Conservation (phyloP, 371 early-diverging fungal genomes). For the Actinomortierella ambigua region DNA sequence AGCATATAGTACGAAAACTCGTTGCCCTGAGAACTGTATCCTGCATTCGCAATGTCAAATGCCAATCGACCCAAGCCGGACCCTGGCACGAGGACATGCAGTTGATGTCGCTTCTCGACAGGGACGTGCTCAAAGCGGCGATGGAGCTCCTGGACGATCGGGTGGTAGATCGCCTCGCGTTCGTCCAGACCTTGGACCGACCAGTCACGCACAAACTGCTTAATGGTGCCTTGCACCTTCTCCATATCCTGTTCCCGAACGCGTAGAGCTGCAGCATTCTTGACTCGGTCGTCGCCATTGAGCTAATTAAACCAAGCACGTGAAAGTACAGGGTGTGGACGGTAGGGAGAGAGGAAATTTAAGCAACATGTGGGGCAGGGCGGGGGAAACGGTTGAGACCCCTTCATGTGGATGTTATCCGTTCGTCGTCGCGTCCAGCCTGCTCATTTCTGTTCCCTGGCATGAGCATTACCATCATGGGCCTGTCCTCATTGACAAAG, state of each 20-base stretch:
- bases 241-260: conserved; percentile 81
- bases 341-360: not conserved
- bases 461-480: conserved; percentile 6
- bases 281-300: conserved; percentile 20
- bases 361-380: too few relatives aligned
- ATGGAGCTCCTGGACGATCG: conserved; percentile 77
- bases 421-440: too few relatives aligned
- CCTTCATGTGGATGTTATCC: conserved; percentile 2
- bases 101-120: conserved; percentile 50
- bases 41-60: conserved; percentile 79
- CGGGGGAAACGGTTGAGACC: conserved; percentile 3
- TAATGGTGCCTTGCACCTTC: conserved; percentile 85
- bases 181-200: conserved; percentile 80
- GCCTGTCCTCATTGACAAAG: conserved; percentile 45
- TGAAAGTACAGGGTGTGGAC: conserved; percentile 6
- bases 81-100: conserved; percentile 84
- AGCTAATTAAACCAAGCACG: conserved; percentile 17
- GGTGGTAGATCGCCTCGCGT: conserved; percentile 79
- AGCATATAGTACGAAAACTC: conserved; percentile 86
- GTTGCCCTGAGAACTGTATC: conserved; percentile 87
- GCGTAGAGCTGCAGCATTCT: conserved; percentile 48
- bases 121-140: conserved; percentile 52
- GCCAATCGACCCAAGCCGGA: conserved; percentile 92
- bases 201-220: conserved; percentile 96
- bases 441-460: not conserved